A percentile compares a stretch with the other conserved stretches of the same genome.
Conservation (phyloP, 2,329 filamentous ascomycete species). For the Lasiodiplodia sp. region DNA sequence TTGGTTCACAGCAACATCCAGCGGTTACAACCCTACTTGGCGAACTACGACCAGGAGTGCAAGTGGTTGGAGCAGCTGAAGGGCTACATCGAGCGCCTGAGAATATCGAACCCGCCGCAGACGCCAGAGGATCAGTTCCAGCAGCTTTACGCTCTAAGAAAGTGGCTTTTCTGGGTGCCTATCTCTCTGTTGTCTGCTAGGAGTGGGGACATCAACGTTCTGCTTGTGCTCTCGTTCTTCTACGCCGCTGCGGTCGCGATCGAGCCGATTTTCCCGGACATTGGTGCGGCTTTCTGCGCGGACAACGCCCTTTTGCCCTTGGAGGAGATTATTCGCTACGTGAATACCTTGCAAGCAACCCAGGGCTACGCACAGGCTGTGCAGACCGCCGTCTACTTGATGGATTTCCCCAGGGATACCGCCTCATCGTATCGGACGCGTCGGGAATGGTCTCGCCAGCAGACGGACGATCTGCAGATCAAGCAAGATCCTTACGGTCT, state of each 20-base stretch:
- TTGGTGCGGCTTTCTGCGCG: constrained; percentile 81
- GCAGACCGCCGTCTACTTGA: constrained; percentile 53
- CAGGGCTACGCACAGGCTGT: constrained; percentile 50
- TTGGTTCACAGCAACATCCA: constrained; percentile 53
- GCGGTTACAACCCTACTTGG: constrained; percentile 52
- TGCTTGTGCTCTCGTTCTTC: constrained; percentile 88
- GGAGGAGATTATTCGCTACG: constrained; percentile 81
- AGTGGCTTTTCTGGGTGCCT: constrained; percentile 96
- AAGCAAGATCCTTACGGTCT: constrained; percentile 46
- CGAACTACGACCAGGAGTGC: constrained; percentile 53
- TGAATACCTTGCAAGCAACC: constrained; percentile 68
- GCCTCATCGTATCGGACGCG: constrained; percentile 51
- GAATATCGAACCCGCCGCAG: constrained; percentile 50
- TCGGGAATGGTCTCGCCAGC: constrained; percentile 49
- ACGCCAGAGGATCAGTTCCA: constrained; percentile 84
- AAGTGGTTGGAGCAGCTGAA: constrained; percentile 58
- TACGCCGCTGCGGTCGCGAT: constrained; percentile 88
- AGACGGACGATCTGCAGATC: constrained; percentile 42
- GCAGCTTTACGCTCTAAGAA: constrained; percentile 83
- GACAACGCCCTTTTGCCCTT: constrained; percentile 77
- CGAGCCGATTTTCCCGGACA: constrained; percentile 89
- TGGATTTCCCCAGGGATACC: constrained; percentile 55
- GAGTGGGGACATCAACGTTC: constrained; percentile 75
- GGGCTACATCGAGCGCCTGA: constrained; percentile 55
- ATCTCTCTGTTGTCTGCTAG: constrained; percentile 81